phyloP scores from a whole-genome alignment of 768 basidiomycete species.

The Boletus eberwhitei region DNA sequence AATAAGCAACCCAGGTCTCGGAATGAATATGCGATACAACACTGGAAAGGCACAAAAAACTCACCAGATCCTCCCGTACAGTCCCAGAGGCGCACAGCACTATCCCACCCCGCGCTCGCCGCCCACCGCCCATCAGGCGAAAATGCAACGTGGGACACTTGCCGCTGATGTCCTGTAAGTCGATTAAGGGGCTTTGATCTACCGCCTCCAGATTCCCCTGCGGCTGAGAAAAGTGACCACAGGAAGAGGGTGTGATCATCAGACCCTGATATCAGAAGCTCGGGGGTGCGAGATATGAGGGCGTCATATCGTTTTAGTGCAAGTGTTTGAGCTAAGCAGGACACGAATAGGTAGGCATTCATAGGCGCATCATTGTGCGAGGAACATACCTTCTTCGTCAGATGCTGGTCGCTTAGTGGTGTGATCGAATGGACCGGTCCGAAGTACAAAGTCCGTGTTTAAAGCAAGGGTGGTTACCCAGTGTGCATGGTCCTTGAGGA shows the following conservation, averaged over 20 bases:
- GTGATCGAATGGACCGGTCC: constrained; percentile 95
- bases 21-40: not conserved
- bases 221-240: constrained; percentile 76
- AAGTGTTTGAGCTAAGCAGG: constrained; percentile 60
- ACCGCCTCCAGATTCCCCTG: constrained; percentile 32
- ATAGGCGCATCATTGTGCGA: not conserved
- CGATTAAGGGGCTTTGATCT: constrained; percentile 72
- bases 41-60: constrained; percentile 7
- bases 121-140: constrained; percentile 92
- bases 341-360: not conserved
- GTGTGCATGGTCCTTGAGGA: constrained; percentile 93
- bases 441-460: constrained; percentile 91
- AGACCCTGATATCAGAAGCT: constrained; percentile 90
- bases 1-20: not conserved
- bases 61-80: constrained; percentile 48
- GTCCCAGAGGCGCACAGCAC: constrained; percentile 90
- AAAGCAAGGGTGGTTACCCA: constrained; percentile 98
- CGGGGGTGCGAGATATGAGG: constrained; percentile 60
- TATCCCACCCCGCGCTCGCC: constrained; percentile 90
- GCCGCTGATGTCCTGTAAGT: constrained; percentile 92
- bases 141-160: constrained; percentile 91
- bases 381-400: constrained; percentile 73
- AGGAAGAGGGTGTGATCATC: constrained; percentile 98
- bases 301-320: constrained; percentile 77
- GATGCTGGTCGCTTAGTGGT: constrained; percentile 72